These are phyloP conservation scores for Debaryomyces singareniensis DNA, from an alignment of 1,139 yeast genomes.

Conservation along the genomic window DNA sequence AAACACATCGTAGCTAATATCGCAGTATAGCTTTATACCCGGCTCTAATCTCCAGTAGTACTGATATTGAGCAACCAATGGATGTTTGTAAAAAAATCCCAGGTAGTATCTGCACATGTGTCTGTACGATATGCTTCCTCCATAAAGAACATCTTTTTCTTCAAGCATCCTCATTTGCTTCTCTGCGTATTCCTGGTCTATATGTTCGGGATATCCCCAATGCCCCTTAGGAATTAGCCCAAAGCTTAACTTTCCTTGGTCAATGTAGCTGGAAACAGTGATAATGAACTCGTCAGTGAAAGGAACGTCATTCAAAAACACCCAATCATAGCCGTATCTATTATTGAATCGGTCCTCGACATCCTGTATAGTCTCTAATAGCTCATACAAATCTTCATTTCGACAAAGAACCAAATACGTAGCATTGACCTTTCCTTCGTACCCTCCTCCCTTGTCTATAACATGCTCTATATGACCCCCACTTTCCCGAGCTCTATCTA, in stretches of 20 bases:
- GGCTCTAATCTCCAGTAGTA: slow-evolving; percentile 35
- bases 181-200: slow-evolving; percentile 17
- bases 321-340: slow-evolving; percentile 35
- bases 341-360: slow-evolving; percentile 70
- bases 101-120: slow-evolving; percentile 33
- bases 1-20: slow-evolving; percentile 25
- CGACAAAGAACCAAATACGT: slow-evolving; percentile 71
- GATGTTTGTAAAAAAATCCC: slow-evolving; percentile 29
- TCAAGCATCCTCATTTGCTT: slow-evolving; percentile 8
- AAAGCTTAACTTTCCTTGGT: slow-evolving; percentile 19
- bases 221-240: slow-evolving; percentile 23
- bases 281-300: slow-evolving; percentile 21
- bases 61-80: slow-evolving; percentile 21
- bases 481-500: background rate
- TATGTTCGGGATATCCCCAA: slow-evolving; percentile 28
- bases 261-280: slow-evolving; percentile 15
- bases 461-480: background rate
- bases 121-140: slow-evolving; percentile 24
- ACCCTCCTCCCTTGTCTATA: too few species aligned
- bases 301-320: slow-evolving; percentile 28
- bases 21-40: slow-evolving; percentile 22
- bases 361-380: slow-evolving; percentile 54
- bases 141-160: slow-evolving; percentile 17
- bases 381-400: slow-evolving; percentile 55
- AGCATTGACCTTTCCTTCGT: slow-evolving; percentile 29